phyloP scores from a whole-genome alignment of 2,329 filamentous ascomycete species.

The Claviceps pazoutovae region DNA sequence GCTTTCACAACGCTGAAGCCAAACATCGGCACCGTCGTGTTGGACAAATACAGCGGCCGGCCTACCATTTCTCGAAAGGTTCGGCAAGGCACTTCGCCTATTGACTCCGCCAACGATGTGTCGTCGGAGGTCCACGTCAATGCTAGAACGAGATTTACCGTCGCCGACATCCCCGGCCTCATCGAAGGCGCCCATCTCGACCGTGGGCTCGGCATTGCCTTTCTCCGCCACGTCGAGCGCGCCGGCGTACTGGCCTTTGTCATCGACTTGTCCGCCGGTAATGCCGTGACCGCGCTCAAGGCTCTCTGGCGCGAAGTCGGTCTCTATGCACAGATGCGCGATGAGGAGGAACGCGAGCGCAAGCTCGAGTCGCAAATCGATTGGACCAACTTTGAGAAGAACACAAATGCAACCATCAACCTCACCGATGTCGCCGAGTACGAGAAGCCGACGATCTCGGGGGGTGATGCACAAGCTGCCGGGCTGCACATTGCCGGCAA shows the following conservation, averaged over 20 bases:
- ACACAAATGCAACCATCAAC: slow-evolving; percentile 19
- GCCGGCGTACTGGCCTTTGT: slow-evolving; percentile 90
- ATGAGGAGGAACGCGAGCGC: slow-evolving; percentile 55
- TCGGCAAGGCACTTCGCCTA: slow-evolving; percentile 6
- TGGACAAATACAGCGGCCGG: slow-evolving; percentile 73
- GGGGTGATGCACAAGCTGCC: slow-evolving; percentile 6
- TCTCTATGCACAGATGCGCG: slow-evolving; percentile 67
- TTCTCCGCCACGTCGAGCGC: slow-evolving; percentile 86
- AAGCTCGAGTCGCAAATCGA: slow-evolving; percentile 43
- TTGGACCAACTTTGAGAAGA: slow-evolving; percentile 39
- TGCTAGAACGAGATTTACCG: slow-evolving; percentile 67
- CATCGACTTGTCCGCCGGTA: slow-evolving; percentile 65
- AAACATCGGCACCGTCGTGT: slow-evolving; percentile 88
- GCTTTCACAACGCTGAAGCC: slow-evolving; percentile 92
- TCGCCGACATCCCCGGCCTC: slow-evolving; percentile 90
- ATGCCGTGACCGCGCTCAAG: slow-evolving; percentile 66
- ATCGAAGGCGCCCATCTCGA: slow-evolving; percentile 89
- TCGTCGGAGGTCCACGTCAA: slow-evolving; percentile 29
- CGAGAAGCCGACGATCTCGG: slow-evolving; percentile 2
- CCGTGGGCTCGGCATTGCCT: slow-evolving; percentile 78
- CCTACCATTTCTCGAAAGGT: slow-evolving; percentile 29
- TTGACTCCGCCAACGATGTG: slow-evolving; percentile 40
- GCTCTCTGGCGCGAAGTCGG: slow-evolving; percentile 83
- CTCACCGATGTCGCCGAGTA: slow-evolving; percentile 11
- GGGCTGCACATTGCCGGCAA: slow-evolving; percentile 76